Conservation (phyloP, 257 asterid genomes). For the Capsicum baccatum region DNA sequence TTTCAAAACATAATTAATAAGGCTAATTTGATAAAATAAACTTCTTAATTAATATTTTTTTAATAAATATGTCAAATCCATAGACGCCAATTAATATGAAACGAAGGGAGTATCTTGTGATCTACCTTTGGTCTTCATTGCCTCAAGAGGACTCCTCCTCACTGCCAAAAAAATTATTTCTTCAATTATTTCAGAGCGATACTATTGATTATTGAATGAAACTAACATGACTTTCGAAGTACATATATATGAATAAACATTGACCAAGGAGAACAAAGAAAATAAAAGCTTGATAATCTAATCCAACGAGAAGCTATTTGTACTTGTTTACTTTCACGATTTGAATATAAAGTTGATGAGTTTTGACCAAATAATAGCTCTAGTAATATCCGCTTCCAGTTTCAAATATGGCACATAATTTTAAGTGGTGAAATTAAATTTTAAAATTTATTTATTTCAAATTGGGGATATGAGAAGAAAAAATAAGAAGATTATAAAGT, state of each 20-base stretch:
- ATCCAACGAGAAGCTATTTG: neutral
- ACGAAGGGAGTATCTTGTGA: neutral
- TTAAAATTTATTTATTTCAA: no score
- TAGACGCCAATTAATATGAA: no score
- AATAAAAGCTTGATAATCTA: neutral
- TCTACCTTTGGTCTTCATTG: neutral
- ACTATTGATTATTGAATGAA: neutral
- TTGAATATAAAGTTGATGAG: neutral
- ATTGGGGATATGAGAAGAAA: no score
- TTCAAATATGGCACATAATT: neutral
- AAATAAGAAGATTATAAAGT: no score
- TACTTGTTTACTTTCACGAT: neutral
- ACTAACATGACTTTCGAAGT: neutral
- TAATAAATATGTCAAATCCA: no score
- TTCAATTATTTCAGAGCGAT: neutral
- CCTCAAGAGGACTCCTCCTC: no score
- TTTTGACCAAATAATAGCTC: neutral
- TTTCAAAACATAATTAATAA: no score
- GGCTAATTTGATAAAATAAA: no score
- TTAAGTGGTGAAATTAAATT: no score
- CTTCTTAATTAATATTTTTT: no score
- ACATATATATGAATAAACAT: slow-evolving; percentile 9
- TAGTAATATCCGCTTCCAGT: neutral
- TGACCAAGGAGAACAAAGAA: neutral
- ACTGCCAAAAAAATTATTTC: neutral